These are phyloP conservation scores for Pugionium dolabratum DNA, from an alignment of 345 rosid genomes.

Conservation along the genomic window DNA sequence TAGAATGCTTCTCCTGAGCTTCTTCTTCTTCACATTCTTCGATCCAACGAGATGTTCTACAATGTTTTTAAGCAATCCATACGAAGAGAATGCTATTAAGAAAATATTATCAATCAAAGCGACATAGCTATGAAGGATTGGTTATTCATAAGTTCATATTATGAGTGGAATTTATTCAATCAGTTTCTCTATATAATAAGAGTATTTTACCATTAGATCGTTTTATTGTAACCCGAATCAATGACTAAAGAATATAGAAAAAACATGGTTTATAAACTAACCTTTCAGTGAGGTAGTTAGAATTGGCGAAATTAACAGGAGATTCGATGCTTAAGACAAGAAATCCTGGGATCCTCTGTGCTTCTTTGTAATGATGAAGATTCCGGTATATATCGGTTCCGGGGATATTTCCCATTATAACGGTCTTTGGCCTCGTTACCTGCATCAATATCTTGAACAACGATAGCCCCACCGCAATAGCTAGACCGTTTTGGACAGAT, in stretches of 20 bases:
- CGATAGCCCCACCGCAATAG: constrained; percentile 89
- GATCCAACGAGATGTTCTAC: constrained; percentile 78
- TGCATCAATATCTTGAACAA: constrained; percentile 82
- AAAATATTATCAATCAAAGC: background rate
- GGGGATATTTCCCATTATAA: constrained; percentile 75
- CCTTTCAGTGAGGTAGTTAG: constrained; percentile 89
- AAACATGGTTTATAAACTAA: constrained; percentile 25
- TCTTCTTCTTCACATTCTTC: constrained; percentile 72
- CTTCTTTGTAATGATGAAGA: constrained; percentile 76
- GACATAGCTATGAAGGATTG: background rate
- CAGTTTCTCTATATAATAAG: no score
- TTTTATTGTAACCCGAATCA: no score
- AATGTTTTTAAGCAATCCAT: background rate
- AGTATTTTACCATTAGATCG: no score
- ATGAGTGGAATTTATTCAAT: no score
- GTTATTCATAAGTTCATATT: no score
- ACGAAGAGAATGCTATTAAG: constrained; percentile 10
- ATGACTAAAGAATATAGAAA: no score
- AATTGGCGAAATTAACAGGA: constrained; percentile 83
- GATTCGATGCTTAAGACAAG: constrained; percentile 80
- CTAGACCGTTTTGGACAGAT: constrained; percentile 83
- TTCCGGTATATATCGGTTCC: constrained; percentile 71
- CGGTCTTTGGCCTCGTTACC: constrained; percentile 78
- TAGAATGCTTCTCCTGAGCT: constrained; percentile 51
- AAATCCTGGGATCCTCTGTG: constrained; percentile 67